Percentiles rank a stretch among this genome's conserved stretches.
Evolutionary conservation across 2,329 filamentous ascomycete species (phyloP).

Genomic region (Basipetospora chlamydospora): DNA sequence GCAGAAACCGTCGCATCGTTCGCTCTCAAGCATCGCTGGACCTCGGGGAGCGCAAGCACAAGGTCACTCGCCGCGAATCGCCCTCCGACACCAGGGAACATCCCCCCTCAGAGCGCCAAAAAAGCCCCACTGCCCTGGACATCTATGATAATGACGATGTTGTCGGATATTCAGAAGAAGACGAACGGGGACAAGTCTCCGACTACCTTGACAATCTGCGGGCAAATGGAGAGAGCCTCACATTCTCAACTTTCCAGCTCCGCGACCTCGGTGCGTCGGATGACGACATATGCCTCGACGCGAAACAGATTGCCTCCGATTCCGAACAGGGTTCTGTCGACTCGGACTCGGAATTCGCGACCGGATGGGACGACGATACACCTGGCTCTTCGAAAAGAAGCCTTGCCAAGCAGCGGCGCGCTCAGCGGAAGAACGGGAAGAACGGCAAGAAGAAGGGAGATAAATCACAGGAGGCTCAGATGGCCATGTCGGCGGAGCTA

Average conservation of each 20-base stretch:
- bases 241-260: constrained; percentile 40
- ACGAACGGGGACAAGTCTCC: background rate
- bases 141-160: no score
- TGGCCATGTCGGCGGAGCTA: constrained; percentile 56
- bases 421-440: background rate
- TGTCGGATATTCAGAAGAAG: constrained; percentile 1
- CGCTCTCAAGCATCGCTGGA: no score
- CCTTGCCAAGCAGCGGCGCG: background rate
- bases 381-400: background rate
- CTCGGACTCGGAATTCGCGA: background rate
- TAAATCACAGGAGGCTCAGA: constrained; percentile 18
- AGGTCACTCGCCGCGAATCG: no score
- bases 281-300: constrained; percentile 10
- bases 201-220: constrained; percentile 60
- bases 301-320: background rate
- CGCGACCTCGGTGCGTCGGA: constrained; percentile 14
- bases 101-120: no score
- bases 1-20: no score
- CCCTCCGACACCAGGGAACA: no score
- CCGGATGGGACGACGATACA: no score
- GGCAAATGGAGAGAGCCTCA: constrained; percentile 36
- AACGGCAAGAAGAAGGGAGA: background rate
- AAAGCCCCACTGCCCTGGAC: no score
- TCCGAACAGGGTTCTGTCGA: background rate
- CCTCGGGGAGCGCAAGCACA: no score